A percentile compares a stretch with the other conserved stretches of the same genome.
These are phyloP conservation scores for Kluyveromyces nonfermentans DNA, from an alignment of 805 yeast species.

Conservation along the genomic window DNA sequence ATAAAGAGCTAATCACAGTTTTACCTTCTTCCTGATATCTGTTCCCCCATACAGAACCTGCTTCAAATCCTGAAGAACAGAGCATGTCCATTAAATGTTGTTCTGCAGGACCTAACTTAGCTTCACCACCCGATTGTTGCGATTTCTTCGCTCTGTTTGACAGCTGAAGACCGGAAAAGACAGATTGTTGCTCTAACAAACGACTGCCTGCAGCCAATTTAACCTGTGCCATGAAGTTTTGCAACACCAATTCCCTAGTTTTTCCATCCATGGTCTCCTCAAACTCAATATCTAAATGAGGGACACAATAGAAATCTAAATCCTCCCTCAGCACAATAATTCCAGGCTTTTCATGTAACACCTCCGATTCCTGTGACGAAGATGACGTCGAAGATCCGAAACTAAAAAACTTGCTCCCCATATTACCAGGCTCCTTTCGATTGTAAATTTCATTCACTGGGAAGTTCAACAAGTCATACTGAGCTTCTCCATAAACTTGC, in stretches of 20 bases:
- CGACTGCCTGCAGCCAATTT: conserved; percentile 67
- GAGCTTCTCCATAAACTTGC: conserved; percentile 60
- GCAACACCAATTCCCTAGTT: conserved; percentile 31
- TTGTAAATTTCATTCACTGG: conserved; percentile 33
- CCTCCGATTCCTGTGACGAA: conserved; percentile 39
- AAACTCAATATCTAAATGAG: conserved; percentile 38
- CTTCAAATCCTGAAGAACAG: conserved; percentile 74
- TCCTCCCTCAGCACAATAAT: conserved; percentile 90
- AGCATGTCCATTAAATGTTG: conserved; percentile 92
- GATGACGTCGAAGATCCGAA: conserved; percentile 11
- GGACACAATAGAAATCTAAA: conserved; percentile 84
- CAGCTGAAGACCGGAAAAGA: conserved; percentile 65
- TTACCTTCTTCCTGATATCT: conserved; percentile 80
- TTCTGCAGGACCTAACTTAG: conserved; percentile 73
- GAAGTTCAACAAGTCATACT: conserved; percentile 40
- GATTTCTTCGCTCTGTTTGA: conserved; percentile 25
- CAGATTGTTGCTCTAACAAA: conserved; percentile 44
- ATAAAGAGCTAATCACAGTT: conserved; percentile 75
- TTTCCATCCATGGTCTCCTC: conserved; percentile 38
- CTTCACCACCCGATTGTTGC: conserved; percentile 3
- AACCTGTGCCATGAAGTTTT: conserved; percentile 49
- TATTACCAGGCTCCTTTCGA: conserved; percentile 11
- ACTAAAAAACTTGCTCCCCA: conserved; percentile 23
- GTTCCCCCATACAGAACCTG: conserved; percentile 73
- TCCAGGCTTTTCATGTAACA: conserved; percentile 74